These are phyloP conservation scores for Stephania cephalantha DNA, from an alignment of 164 flowering plant species.

Conservation along the genomic window DNA sequence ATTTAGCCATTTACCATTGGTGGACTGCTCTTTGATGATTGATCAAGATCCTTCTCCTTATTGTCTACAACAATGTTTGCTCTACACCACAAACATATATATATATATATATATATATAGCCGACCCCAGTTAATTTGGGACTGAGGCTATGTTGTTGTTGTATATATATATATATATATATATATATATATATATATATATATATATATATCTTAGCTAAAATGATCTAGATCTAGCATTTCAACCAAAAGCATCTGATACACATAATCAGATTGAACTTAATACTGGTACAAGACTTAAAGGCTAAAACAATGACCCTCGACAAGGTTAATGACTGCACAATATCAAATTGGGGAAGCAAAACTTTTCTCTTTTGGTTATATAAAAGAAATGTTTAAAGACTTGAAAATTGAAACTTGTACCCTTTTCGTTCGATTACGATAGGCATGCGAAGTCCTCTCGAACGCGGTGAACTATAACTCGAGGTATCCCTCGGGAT, in stretches of 20 bases:
- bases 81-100: conserved; percentile 43
- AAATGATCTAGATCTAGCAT: not conserved
- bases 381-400: not conserved
- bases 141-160: too few species aligned
- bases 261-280: not conserved
- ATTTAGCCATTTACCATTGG: conserved; percentile 5
- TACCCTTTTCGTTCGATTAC: conserved; percentile 76
- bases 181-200: too few species aligned
- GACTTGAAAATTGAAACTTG: conserved; percentile 32
- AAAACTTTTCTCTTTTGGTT: not conserved
- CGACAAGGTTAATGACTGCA: not conserved
- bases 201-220: conserved; percentile 15
- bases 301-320: not conserved
- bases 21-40: conserved; percentile 37
- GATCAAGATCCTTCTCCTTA: conserved; percentile 33
- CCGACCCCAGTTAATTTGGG: too few species aligned
- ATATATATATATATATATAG: too few species aligned
- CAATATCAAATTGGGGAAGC: not conserved
- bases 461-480: conserved; percentile 86
- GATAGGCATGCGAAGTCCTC: conserved; percentile 87
- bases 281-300: not conserved
- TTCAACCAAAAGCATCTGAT: not conserved
- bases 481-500: conserved; percentile 90
- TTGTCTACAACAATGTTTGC: conserved; percentile 34
- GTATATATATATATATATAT: too few species aligned